Percentiles rank a stretch among this genome's conserved stretches.
phyloP scores from a whole-genome alignment of 106 monocot genomes.

The Apostasia shenzhenica region DNA sequence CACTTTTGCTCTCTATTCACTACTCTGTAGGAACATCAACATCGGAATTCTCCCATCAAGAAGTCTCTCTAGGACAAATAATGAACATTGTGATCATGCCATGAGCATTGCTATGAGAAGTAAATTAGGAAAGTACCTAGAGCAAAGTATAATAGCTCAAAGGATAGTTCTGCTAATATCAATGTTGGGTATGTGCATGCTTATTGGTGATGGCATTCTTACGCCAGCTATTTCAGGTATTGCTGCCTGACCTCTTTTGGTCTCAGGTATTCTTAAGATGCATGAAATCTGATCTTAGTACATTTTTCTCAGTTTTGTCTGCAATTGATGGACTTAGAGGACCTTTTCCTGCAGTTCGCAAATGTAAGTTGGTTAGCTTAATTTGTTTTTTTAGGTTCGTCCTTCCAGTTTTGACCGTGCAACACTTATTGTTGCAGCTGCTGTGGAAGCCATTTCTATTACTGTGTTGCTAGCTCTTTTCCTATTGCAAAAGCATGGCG shows the following conservation, averaged over 20 bases:
- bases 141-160: conserved; percentile 40
- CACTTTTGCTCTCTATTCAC: conserved; percentile 75
- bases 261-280: background rate
- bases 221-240: conserved; percentile 86
- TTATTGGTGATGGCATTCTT: conserved; percentile 86
- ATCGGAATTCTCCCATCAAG: conserved; percentile 52
- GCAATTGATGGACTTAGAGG: conserved; percentile 72
- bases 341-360: conserved; percentile 53
- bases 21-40: conserved; percentile 63
- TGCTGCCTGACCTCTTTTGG: background rate
- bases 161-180: conserved; percentile 54
- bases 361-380: conserved; percentile 28
- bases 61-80: background rate
- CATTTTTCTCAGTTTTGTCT: conserved; percentile 48
- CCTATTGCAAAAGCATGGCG: conserved; percentile 67
- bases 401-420: background rate
- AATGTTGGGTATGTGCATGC: conserved; percentile 78
- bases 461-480: conserved; percentile 50
- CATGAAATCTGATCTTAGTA: background rate
- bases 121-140: conserved; percentile 44
- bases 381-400: background rate
- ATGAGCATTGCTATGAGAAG: conserved; percentile 5
- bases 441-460: conserved; percentile 53
- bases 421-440: conserved; percentile 21
- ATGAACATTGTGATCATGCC: background rate